Percentiles rank a stretch among this genome's conserved stretches.
These are phyloP conservation scores for Westerdykella sp. DNA, from an alignment of 2,329 filamentous ascomycete species.

Conservation along the genomic window DNA sequence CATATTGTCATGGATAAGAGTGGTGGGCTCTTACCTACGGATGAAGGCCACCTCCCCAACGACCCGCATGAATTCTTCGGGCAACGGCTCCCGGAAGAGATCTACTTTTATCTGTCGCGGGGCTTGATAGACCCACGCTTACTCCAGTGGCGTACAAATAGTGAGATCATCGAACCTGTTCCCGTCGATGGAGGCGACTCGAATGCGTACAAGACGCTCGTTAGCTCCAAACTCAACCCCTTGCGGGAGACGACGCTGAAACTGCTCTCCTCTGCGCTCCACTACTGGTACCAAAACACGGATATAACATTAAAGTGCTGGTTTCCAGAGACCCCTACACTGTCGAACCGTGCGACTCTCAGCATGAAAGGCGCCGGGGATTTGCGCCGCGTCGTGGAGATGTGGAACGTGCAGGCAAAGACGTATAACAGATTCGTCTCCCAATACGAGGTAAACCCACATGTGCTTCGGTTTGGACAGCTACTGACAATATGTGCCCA, in stretches of 20 bases:
- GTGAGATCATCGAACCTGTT: constrained; percentile 71
- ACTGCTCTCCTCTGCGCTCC: constrained; percentile 70
- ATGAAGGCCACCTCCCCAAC: constrained; percentile 65
- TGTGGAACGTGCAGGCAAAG: constrained; percentile 68
- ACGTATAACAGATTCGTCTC: constrained; percentile 43
- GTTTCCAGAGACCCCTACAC: constrained; percentile 49
- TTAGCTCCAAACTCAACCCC: constrained; percentile 66
- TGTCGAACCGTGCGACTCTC: constrained; percentile 53
- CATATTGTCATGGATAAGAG: constrained; percentile 72
- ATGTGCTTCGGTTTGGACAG: not conserved
- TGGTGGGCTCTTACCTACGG: constrained; percentile 71
- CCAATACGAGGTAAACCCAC: constrained; percentile 15
- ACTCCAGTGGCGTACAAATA: constrained; percentile 74
- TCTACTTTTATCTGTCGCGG: constrained; percentile 82
- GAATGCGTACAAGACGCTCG: constrained; percentile 71
- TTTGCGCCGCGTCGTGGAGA: constrained; percentile 49
- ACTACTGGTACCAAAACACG: constrained; percentile 77
- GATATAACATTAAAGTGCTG: constrained; percentile 73
- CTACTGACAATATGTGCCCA: constrained; percentile 4
- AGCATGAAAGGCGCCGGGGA: constrained; percentile 51
- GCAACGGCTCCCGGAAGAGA: constrained; percentile 80
- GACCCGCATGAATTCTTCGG: constrained; percentile 88
- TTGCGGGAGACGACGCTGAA: constrained; percentile 71
- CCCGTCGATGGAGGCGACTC: constrained; percentile 79
- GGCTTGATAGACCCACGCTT: constrained; percentile 75